These are phyloP conservation scores for Solanum stenotomum DNA, from an alignment of 257 asterid genomes.

Conservation along the genomic window DNA sequence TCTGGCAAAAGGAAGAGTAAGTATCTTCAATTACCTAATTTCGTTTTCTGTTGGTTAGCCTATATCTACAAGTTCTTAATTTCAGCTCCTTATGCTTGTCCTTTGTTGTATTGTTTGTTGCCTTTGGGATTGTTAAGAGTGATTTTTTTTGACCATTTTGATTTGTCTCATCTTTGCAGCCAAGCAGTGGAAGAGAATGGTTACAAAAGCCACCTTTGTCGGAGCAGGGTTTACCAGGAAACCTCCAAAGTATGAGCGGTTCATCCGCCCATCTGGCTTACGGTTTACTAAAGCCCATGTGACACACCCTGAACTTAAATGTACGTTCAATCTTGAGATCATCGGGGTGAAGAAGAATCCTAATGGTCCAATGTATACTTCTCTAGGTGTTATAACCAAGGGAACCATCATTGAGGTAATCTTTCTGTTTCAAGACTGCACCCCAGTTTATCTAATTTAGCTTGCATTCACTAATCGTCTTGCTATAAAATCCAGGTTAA, in stretches of 20 bases:
- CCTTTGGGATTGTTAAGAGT: background rate
- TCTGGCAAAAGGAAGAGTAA: conserved; percentile 92
- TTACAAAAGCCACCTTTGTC: conserved; percentile 89
- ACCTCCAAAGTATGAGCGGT: conserved; percentile 97
- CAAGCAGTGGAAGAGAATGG: conserved; percentile 99
- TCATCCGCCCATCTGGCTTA: conserved; percentile 80
- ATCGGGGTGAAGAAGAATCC: conserved; percentile 96
- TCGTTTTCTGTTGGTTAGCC: background rate
- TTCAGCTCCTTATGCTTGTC: background rate
- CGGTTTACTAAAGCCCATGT: conserved; percentile 94
- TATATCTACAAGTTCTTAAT: background rate
- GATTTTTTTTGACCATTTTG: background rate
- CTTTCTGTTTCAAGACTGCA: background rate
- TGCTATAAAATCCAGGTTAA: conserved; percentile 50
- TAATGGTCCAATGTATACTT: conserved; percentile 88
- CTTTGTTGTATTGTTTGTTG: background rate
- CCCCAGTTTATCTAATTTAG: background rate
- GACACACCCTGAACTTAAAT: conserved; percentile 93
- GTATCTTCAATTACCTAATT: conserved; percentile 11
- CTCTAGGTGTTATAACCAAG: conserved; percentile 87
- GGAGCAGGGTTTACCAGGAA: conserved; percentile 92
- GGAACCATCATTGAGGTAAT: conserved; percentile 91
- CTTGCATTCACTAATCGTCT: background rate
- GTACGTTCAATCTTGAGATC: conserved; percentile 88
- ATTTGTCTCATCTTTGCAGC: conserved; percentile 36